Base-by-base conservation (phyloP, 1,284 basidiomycete genomes). In the Trichosporon faecale region DNA sequence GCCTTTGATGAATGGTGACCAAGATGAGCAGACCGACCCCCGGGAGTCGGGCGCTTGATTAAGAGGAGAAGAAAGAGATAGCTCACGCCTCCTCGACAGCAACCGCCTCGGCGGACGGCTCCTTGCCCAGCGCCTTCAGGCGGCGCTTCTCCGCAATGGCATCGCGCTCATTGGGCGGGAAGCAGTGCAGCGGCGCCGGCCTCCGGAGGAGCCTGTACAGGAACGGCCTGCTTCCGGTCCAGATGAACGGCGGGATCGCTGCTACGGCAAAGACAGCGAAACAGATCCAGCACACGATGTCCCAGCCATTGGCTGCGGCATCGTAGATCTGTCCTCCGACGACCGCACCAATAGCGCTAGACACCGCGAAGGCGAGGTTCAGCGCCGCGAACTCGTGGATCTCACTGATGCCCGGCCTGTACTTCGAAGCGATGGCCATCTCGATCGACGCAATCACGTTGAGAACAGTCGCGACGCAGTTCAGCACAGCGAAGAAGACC, bases 401-500 rank as follows among this genome's bases (percentile, higher is more conserved):
- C 70, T 81, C 80, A 33, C 75, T 75, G 46, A 82, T 79, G 8
- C 80, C 80, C 29, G 52, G 37, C 14, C 46, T 40, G 35, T 66
- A 61, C 37, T 70, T 61, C 16, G 68, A 63, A 2, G 69, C 71
- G 23, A 69, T 66, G 29, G 74, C 74, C 66, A 71, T 66, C 21
- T 73, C 72, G 27, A 74, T 66, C 8, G 64, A 66, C 2, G 70
- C 71, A n/a, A 71, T 64, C 2, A 68, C 23, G 66, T 74, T 75
- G 64, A 75, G 70, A 12, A 68, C 44, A 18, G 65, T 66, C 23
- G 49, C 66, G 31, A 69, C 35, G 63, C 70, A 55, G n/a, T 68
- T 86, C 77, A 87, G 84, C 21, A 90, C 65, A 1, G 87, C 88
- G 74, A 89, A 88, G 12, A 86, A 84, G 21, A 85, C 81, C 60